Evolutionary conservation across 2,329 filamentous ascomycete genomes (phyloP).

Genomic region (Beauveria australis): DNA sequence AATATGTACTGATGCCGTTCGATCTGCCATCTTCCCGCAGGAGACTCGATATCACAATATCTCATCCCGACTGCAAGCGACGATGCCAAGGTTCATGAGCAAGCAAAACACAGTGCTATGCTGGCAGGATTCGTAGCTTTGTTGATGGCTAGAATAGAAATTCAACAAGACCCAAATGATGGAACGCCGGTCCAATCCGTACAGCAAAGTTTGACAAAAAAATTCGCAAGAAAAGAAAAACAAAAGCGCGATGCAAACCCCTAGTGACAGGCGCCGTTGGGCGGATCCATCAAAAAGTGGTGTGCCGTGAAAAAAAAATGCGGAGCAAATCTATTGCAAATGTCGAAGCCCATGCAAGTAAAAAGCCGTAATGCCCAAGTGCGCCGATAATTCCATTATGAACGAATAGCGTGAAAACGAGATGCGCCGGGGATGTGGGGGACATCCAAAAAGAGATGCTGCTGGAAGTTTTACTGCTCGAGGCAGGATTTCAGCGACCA

Average conservation of each 20-base stretch:
- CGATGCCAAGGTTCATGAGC: not conserved
- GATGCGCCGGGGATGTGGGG: not conserved
- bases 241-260: not conserved
- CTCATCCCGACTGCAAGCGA: not conserved
- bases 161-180: not conserved
- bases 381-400: conserved; percentile 29
- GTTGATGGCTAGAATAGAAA: not conserved
- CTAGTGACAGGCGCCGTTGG: not conserved
- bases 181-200: conserved; percentile 5
- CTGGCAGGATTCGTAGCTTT: not conserved
- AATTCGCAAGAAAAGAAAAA: not conserved
- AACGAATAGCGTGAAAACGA: conserved; percentile 20
- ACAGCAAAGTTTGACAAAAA: not conserved
- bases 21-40: not conserved
- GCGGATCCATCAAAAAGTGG: not conserved
- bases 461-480: not conserved
- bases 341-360: conserved; percentile 16
- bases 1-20: conserved; percentile 6
- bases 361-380: conserved; percentile 12
- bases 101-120: not conserved
- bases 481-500: not conserved
- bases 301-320: not conserved
- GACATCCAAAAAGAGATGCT: not conserved
- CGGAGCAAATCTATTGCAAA: conserved; percentile 12
- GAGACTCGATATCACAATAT: not conserved